Conservation (phyloP, 208 protist species). For the Acanthamoeba lugdunensis region DNA sequence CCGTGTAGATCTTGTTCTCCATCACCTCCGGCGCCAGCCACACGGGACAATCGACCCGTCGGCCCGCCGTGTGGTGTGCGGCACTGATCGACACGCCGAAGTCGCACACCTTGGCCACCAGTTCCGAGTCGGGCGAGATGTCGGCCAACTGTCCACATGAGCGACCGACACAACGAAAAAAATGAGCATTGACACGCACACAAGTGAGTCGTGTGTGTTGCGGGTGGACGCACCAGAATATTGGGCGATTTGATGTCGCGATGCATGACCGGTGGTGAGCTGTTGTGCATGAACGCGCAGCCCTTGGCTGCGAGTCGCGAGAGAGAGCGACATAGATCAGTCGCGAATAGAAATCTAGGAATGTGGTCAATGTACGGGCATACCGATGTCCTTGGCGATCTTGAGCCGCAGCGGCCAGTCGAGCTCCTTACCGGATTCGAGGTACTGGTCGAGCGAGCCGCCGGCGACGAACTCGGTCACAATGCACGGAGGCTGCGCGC, state of each 20-base stretch:
- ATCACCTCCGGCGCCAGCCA: constrained; percentile 68
- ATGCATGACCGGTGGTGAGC: constrained; percentile 54
- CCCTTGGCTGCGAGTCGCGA: constrained; percentile 23
- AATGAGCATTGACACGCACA: not conserved
- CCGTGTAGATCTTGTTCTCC: constrained; percentile 25
- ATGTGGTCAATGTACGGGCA: no score
- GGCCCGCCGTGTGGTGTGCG: not conserved
- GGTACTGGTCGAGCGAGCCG: constrained; percentile 22
- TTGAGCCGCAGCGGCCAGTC: constrained; percentile 29
- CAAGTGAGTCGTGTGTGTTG: not conserved
- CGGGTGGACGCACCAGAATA: not conserved
- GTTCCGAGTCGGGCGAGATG: not conserved
- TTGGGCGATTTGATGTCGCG: constrained; percentile 68
- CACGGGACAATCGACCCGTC: constrained; percentile 51
- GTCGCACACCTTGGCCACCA: constrained; percentile 68
- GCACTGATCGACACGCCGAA: constrained; percentile 42
- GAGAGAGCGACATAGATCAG: no score
- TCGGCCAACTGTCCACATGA: no score
- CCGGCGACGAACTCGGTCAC: not conserved
- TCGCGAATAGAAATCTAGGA: not conserved
- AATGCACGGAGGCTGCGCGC: constrained; percentile 52
- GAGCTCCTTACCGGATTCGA: not conserved
- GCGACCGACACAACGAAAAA: not conserved
- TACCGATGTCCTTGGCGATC: constrained; percentile 64
- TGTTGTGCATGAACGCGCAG: constrained; percentile 47